phyloP scores from a whole-genome alignment of 768 basidiomycete species.

The Auricularia sp. region DNA sequence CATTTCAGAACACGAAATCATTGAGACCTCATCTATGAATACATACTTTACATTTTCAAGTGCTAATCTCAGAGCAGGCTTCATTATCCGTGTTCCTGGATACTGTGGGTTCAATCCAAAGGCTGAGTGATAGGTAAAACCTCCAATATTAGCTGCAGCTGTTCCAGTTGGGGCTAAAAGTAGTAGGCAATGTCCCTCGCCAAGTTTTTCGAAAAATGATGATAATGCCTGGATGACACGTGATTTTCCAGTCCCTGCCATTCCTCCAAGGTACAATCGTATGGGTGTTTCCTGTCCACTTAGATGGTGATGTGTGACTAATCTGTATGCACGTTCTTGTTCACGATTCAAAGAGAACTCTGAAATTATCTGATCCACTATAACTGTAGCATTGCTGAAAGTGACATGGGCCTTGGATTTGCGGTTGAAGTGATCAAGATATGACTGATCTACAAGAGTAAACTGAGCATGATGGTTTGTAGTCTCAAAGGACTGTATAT shows the following conservation, averaged over 20 bases:
- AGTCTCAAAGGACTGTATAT: no score
- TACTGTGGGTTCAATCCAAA: constrained; percentile 5
- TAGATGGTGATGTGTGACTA: constrained; percentile 12
- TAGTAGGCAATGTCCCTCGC: constrained; percentile 8
- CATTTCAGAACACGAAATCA: constrained; percentile 25
- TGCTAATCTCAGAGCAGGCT: constrained; percentile 9
- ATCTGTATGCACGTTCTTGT: constrained; percentile 13
- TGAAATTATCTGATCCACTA: no score
- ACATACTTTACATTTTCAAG: constrained; percentile 29
- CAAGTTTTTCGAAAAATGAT: constrained; percentile 8
- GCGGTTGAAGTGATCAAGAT: no score
- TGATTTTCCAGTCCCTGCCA: constrained; percentile 18
- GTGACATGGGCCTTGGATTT: no score
- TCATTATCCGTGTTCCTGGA: neutral
- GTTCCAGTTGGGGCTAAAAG: constrained; percentile 17
- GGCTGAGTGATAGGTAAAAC: constrained; percentile 16
- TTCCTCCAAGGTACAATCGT: constrained; percentile 16
- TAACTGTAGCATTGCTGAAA: no score
- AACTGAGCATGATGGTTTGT: no score
- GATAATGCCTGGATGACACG: constrained; percentile 13
- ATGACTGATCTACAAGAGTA: no score
- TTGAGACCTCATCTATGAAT: constrained; percentile 37
- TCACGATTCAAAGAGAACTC: constrained; percentile 11
- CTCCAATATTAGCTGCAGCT: constrained; percentile 12
- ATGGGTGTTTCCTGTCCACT: constrained; percentile 4